Base-by-base conservation (phyloP, 2,329 filamentous ascomycete species). In the Ambrosiella cleistominuta region DNA sequence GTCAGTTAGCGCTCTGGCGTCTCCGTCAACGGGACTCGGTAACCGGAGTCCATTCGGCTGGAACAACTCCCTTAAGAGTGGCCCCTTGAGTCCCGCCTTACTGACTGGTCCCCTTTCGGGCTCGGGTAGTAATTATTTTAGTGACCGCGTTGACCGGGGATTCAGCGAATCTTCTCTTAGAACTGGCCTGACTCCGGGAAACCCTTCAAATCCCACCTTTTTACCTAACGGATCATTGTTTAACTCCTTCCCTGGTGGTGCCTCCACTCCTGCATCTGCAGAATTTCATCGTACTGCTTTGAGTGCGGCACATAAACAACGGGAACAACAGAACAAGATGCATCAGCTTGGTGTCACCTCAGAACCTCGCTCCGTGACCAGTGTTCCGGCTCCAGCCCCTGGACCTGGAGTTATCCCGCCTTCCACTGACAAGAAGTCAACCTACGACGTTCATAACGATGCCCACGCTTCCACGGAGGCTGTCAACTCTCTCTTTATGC, bases 161-260 rank as follows among this genome's bases (percentile, higher is more conserved):
- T 95, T 95, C 67, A 96, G 96, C 80, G 93, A 98, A 72, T 97
- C 91, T 7, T 94, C 88, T 2, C 74, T 97, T 56, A 80, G 93
- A 61, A 93, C 89, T 61, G 93, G 93, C 59, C 72, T 97, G 64
- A 97, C 93, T 57, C 93, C 93, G 54, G 93, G 93, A 61, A 91
- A 91, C 64, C 89, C 90, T 68, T 40, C 45, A 15, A 91, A 90
- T 65, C 35, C 53, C 2, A 95, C 90, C 65, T 97, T 97, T 88
- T 97, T 97, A 74, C 89, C 91, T 59, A 85, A 88, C 1, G 95
- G 86, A 68, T 72, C 96, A 6, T 88, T 90, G 70, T 60, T 60
- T 12, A 84, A 85, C 61, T 84, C 86, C 63, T 73, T 93, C 42
- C 82, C 87, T 63, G 86, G 81, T 66, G 87, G 87, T 63, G 86